A percentile compares a stretch with the other conserved stretches of the same genome.
phyloP scores from a whole-genome alignment of 192 early-diverging fungal genomes.

The Coemansia sp. region DNA sequence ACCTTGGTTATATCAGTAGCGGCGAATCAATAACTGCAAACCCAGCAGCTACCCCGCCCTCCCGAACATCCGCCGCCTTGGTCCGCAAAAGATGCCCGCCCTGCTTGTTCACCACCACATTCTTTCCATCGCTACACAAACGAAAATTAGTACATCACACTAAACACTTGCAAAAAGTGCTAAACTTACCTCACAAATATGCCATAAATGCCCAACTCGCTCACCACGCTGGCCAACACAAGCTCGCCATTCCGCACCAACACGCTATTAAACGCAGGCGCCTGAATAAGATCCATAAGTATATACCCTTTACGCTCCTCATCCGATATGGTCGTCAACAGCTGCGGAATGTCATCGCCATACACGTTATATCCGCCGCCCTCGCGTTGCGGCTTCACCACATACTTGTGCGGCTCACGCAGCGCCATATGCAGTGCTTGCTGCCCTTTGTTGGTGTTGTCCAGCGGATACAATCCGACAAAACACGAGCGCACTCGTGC shows the following conservation, averaged over 20 bases:
- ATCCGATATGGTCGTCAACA: slow-evolving; percentile 56
- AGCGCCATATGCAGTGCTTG: slow-evolving; percentile 69
- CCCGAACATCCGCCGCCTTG: slow-evolving; percentile 78
- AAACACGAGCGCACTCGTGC: slow-evolving; percentile 69
- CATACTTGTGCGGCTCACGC: slow-evolving; percentile 65
- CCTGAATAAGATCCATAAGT: slow-evolving; percentile 91
- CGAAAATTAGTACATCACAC: not conserved
- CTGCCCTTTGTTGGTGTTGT: slow-evolving; percentile 63
- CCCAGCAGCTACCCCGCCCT: slow-evolving; percentile 96
- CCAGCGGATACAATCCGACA: slow-evolving; percentile 89
- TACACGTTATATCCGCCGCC: slow-evolving; percentile 96
- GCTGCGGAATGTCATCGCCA: slow-evolving; percentile 71
- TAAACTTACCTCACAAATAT: slow-evolving; percentile 71
- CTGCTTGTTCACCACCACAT: slow-evolving; percentile 64
- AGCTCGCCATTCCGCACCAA: slow-evolving; percentile 78
- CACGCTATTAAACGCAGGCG: slow-evolving; percentile 69
- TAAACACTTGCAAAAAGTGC: not conserved
- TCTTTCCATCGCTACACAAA: slow-evolving; percentile 54
- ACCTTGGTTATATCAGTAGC: slow-evolving; percentile 58
- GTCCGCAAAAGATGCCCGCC: slow-evolving; percentile 93
- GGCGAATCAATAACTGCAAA: slow-evolving; percentile 91
- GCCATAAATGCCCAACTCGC: slow-evolving; percentile 94
- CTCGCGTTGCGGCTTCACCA: slow-evolving; percentile 96
- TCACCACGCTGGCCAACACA: slow-evolving; percentile 73
- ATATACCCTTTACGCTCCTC: slow-evolving; percentile 84